Evolutionary conservation across 768 basidiomycete species (phyloP).

Genomic region (Agrocybe praecox): DNA sequence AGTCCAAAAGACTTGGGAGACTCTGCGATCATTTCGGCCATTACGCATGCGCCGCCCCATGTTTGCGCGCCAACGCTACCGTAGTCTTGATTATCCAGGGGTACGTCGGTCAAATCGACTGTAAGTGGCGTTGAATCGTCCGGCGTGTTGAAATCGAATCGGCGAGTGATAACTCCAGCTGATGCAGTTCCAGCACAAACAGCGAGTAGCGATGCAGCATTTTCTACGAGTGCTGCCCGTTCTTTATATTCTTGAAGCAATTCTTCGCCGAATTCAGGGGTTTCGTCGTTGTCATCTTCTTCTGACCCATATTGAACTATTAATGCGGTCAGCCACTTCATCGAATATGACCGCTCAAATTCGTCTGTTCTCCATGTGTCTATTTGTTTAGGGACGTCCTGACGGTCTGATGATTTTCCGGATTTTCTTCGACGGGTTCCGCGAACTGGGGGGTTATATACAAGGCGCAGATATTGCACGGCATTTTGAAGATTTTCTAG

Average conservation of each 20-base stretch:
- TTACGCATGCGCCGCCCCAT: constrained; percentile 84
- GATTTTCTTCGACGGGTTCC: constrained; percentile 48
- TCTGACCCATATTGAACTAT: constrained; percentile 39
- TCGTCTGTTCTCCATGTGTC: constrained; percentile 50
- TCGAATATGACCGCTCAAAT: constrained; percentile 70
- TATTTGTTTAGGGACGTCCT: constrained; percentile 9
- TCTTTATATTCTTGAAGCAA: neutral
- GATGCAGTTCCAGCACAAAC: constrained; percentile 64
- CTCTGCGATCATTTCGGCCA: constrained; percentile 73
- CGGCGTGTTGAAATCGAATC: constrained; percentile 44
- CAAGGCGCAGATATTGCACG: constrained; percentile 48
- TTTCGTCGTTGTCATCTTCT: constrained; percentile 16
- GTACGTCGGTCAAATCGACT: constrained; percentile 64
- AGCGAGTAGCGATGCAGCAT: constrained; percentile 65
- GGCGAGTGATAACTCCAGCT: constrained; percentile 58
- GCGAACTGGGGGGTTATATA: constrained; percentile 67
- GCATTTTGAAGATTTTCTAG: constrained; percentile 41
- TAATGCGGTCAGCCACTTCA: constrained; percentile 76
- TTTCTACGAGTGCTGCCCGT: constrained; percentile 44
- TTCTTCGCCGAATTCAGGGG: neutral
- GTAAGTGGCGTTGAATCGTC: constrained; percentile 19
- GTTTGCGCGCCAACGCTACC: constrained; percentile 83
- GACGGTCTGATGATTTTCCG: neutral
- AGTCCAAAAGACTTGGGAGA: constrained; percentile 41
- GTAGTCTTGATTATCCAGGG: constrained; percentile 71